These are phyloP conservation scores for Calycina herbarum DNA, from an alignment of 2,329 filamentous ascomycete species.

Conservation along the genomic window DNA sequence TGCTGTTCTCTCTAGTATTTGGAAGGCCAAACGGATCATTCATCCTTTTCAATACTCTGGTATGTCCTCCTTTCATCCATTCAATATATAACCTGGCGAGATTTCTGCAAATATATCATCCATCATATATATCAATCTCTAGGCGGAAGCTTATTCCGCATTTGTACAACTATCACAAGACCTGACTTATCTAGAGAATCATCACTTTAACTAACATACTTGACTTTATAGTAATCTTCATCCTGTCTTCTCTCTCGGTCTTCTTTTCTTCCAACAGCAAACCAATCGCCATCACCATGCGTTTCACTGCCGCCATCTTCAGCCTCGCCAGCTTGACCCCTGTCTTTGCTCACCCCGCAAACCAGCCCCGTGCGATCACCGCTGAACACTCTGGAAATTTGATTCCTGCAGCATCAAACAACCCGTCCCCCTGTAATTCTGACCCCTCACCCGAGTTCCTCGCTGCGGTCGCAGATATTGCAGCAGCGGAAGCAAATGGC, in stretches of 20 bases:
- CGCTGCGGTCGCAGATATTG: slow-evolving; percentile 20
- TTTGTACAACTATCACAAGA: slow-evolving; percentile 1
- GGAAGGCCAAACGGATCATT: background rate
- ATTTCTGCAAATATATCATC: slow-evolving; percentile 2
- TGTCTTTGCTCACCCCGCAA: slow-evolving; percentile 21
- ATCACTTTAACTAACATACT: background rate
- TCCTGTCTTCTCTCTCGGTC: background rate
- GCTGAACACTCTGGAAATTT: background rate
- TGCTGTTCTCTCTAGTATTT: background rate
- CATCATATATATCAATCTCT: background rate
- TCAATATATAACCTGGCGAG: background rate
- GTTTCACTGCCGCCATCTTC: slow-evolving; percentile 24
- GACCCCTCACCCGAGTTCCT: slow-evolving; percentile 28
- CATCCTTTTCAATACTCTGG: background rate
- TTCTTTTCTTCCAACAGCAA: background rate
- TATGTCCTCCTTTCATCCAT: slow-evolving; percentile 4
- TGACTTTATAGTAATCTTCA: background rate
- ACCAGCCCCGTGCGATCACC: slow-evolving; percentile 13
- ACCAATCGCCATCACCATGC: slow-evolving; percentile 9
- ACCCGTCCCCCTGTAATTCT: slow-evolving; percentile 21
- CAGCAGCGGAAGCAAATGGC: slow-evolving; percentile 16
- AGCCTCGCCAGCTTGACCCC: slow-evolving; percentile 20
- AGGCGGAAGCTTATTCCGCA: background rate
- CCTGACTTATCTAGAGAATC: background rate
- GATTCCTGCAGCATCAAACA: background rate